These are phyloP conservation scores for Dovyalis caffra DNA, from an alignment of 345 rosid genomes.

Conservation along the genomic window DNA sequence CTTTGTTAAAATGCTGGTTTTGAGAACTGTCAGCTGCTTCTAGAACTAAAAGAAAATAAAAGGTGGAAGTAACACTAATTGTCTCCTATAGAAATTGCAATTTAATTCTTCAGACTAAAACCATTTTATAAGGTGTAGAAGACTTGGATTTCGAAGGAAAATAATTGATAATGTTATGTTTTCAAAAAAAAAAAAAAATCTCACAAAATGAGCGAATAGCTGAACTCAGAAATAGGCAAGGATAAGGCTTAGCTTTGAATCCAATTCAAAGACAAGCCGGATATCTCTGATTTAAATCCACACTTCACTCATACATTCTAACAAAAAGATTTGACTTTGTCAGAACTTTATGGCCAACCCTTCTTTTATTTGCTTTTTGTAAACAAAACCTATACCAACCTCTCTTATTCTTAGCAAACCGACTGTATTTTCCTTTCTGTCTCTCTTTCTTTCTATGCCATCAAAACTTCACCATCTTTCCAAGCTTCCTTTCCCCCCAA, in stretches of 20 bases:
- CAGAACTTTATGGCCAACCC: not conserved
- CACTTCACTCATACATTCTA: not conserved
- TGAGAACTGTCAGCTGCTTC: not conserved
- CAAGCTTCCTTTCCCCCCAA: slow-evolving; percentile 7
- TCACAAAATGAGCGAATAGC: not conserved
- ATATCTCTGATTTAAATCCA: slow-evolving; percentile 13
- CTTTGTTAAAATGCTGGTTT: not conserved
- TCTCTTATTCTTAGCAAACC: slow-evolving; percentile 33
- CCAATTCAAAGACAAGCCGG: slow-evolving; percentile 25
- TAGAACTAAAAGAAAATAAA: not conserved
- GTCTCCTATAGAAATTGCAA: not conserved
- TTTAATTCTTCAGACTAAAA: not conserved
- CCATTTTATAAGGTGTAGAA: not conserved
- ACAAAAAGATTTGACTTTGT: slow-evolving; percentile 15
- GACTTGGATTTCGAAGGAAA: not conserved
- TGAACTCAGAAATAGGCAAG: not conserved
- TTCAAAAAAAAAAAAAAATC: no score
- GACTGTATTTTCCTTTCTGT: not conserved
- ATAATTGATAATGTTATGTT: not conserved
- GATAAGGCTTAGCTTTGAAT: not conserved
- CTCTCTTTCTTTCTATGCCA: slow-evolving; percentile 21
- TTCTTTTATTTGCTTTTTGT: not conserved
- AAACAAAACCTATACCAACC: not conserved
- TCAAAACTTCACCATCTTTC: slow-evolving; percentile 19
- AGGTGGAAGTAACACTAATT: not conserved